Conservation (phyloP, 2,329 filamentous ascomycete genomes). For the Ceratocystis lukuohia region DNA sequence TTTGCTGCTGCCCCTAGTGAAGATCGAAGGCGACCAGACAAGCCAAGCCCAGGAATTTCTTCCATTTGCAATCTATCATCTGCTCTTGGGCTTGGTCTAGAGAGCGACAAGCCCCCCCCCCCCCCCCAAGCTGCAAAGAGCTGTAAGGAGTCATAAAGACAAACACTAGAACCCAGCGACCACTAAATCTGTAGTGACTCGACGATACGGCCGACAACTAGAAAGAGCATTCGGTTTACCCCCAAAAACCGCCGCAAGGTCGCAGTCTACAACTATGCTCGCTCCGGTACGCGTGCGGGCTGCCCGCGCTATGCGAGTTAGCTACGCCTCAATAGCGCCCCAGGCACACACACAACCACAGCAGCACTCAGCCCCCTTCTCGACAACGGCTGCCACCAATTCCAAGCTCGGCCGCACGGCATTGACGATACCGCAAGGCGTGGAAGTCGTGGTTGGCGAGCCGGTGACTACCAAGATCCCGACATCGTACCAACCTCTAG, state of each 20-base stretch:
- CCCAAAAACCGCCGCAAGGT: not conserved
- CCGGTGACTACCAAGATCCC: slow-evolving; percentile 40
- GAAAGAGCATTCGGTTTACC: not conserved
- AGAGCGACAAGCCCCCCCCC: no score
- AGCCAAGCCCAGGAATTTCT: no score
- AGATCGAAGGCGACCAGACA: not conserved
- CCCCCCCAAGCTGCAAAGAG: no score
- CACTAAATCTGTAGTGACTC: not conserved
- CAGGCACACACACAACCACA: slow-evolving; percentile 53
- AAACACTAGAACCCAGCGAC: no score
- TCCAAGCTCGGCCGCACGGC: slow-evolving; percentile 81
- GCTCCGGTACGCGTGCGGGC: slow-evolving; percentile 11
- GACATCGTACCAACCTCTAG: slow-evolving; percentile 47
- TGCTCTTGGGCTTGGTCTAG: no score
- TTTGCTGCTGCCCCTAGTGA: not conserved
- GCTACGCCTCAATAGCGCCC: not conserved
- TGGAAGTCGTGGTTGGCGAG: slow-evolving; percentile 60
- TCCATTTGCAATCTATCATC: no score
- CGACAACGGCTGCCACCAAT: slow-evolving; percentile 48
- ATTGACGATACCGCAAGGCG: slow-evolving; percentile 69
- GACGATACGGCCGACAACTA: not conserved
- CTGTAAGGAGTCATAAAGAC: no score
- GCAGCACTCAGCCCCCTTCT: slow-evolving; percentile 43
- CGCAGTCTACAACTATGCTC: slow-evolving; percentile 7
- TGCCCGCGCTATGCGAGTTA: not conserved